Evolutionary conservation across 225 moss, liverwort and hornwort species (phyloP).

Genomic region (Marchantia paleacea): DNA sequence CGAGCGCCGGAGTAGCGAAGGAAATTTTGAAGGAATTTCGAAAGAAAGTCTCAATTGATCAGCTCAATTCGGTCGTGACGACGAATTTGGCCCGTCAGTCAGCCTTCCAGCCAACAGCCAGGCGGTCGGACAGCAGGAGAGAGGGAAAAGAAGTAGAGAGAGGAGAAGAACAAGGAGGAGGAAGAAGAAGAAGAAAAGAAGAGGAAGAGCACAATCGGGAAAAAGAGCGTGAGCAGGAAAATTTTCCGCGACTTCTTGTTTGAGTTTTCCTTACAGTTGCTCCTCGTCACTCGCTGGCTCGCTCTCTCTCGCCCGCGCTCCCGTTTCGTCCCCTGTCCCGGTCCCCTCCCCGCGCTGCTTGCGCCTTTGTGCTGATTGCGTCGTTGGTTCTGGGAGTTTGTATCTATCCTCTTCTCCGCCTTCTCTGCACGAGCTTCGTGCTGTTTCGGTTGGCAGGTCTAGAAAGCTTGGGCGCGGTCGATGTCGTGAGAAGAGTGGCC

Average conservation of each 20-base stretch:
- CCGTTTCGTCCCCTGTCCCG: no score
- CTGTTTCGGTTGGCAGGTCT: not conserved
- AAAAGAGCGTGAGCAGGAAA: not conserved
- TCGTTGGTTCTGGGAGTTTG: not conserved
- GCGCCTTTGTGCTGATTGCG: not conserved
- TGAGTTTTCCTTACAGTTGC: not conserved
- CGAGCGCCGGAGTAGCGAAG: not conserved
- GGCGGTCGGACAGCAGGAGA: not conserved
- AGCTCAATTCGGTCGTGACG: not conserved
- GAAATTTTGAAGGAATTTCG: not conserved
- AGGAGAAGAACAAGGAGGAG: not conserved
- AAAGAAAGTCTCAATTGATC: not conserved
- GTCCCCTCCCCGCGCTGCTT: not conserved
- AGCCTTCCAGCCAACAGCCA: not conserved
- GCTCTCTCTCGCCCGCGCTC: no score
- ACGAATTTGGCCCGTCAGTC: not conserved
- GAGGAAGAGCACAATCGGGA: not conserved
- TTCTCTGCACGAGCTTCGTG: not conserved
- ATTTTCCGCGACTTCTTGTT: not conserved
- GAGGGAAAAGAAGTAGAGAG: slow-evolving; percentile 6
- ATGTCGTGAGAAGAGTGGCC: not conserved
- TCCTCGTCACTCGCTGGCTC: not conserved
- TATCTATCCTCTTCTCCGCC: not conserved
- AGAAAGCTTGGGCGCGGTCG: not conserved
- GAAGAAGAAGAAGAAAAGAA: not conserved